Evolutionary conservation across 305 asterid genomes (phyloP).

Genomic region (Salvia sclarea): DNA sequence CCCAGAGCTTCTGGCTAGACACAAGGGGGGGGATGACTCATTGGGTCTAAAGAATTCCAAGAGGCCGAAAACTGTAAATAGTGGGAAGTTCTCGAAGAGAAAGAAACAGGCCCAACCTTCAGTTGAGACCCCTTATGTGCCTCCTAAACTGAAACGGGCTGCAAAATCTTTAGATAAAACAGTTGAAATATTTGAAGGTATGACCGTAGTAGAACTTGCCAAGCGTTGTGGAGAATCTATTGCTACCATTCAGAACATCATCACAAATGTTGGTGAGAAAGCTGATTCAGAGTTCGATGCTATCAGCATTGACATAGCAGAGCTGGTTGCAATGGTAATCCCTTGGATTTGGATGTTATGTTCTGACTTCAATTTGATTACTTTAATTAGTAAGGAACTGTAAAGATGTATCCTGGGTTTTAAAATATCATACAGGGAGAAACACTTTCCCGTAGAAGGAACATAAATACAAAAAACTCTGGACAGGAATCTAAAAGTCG

Average conservation of each 20-base stretch:
- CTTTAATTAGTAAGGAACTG: slow-evolving; percentile 18
- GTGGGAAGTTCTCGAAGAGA: slow-evolving; percentile 84
- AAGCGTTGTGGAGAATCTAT: slow-evolving; percentile 77
- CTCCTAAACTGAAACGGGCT: slow-evolving; percentile 61
- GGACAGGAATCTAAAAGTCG: not conserved
- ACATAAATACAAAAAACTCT: not conserved
- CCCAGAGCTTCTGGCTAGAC: slow-evolving; percentile 53
- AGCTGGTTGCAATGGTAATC: slow-evolving; percentile 91
- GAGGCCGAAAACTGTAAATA: slow-evolving; percentile 51
- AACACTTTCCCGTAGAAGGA: slow-evolving; percentile 3
- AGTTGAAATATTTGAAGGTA: slow-evolving; percentile 91
- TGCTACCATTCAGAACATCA: slow-evolving; percentile 66
- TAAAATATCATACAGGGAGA: slow-evolving; percentile 8
- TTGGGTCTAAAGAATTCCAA: slow-evolving; percentile 50
- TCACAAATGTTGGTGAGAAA: slow-evolving; percentile 84
- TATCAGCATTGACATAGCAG: slow-evolving; percentile 84
- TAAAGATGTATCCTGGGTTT: not conserved
- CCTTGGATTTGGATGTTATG: slow-evolving; percentile 26
- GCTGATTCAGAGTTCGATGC: slow-evolving; percentile 83
- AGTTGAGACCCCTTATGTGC: slow-evolving; percentile 76
- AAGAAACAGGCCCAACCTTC: slow-evolving; percentile 55
- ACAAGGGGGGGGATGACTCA: slow-evolving; percentile 47
- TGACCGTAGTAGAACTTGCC: slow-evolving; percentile 77
- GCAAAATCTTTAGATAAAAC: slow-evolving; percentile 65
- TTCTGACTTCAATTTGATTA: slow-evolving; percentile 9